Conservation (phyloP, 257 asterid genomes). For the Penstemon newberryi region DNA sequence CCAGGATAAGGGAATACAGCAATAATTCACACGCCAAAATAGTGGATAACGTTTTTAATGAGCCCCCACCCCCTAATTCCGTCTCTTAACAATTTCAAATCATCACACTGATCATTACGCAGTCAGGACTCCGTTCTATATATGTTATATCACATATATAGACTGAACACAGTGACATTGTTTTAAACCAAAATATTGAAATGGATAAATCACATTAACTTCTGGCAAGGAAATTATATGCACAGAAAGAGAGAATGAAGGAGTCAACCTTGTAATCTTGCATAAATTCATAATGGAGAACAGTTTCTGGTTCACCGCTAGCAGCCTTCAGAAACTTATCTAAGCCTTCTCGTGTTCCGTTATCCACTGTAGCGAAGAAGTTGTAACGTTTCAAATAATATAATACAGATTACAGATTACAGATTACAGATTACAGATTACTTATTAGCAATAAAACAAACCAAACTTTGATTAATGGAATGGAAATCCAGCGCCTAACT, state of each 20-base stretch:
- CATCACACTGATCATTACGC: not conserved
- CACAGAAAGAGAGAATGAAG: constrained; percentile 3
- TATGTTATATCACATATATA: constrained; percentile 2
- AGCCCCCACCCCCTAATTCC: not conserved
- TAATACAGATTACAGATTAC: not conserved
- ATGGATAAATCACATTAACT: no score
- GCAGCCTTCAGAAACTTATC: constrained; percentile 98
- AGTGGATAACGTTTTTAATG: no score
- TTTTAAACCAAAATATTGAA: not conserved
- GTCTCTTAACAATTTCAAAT: not conserved
- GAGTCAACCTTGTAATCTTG: constrained; percentile 91
- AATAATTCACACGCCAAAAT: not conserved
- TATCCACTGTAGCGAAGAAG: constrained; percentile 66
- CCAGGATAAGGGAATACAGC: not conserved
- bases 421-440: not conserved
- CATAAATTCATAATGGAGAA: constrained; percentile 98
- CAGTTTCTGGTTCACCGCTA: constrained; percentile 95
- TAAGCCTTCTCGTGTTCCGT: constrained; percentile 91
- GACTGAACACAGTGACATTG: not conserved
- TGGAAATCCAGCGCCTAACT: no score
- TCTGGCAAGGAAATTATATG: not conserved
- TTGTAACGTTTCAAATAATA: constrained; percentile 3
- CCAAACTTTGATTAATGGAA: no score
- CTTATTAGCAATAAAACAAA: constrained; percentile 4
- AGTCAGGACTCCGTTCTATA: not conserved